Percentiles rank a stretch among this genome's conserved stretches.
Evolutionary conservation across 371 early-diverging fungal genomes (phyloP).

Genomic region (Mucor sp.): DNA sequence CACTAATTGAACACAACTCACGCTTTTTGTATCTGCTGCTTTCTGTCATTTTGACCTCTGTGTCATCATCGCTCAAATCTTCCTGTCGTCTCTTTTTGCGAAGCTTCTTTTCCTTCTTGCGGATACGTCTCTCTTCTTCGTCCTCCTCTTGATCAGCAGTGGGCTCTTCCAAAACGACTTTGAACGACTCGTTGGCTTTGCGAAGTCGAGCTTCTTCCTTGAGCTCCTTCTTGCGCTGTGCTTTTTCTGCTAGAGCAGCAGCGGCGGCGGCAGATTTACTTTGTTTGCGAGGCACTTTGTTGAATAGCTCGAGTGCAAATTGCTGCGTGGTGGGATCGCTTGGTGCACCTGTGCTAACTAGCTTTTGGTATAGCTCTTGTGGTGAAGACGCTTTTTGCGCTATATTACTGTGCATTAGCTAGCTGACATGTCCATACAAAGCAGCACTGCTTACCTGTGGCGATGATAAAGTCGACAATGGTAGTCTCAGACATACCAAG

Average conservation of each 20-base stretch:
- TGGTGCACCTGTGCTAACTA: slow-evolving; percentile 66
- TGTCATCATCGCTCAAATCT: slow-evolving; percentile 58
- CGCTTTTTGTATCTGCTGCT: slow-evolving; percentile 30
- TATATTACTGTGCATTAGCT: slow-evolving; percentile 11
- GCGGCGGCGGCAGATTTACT: slow-evolving; percentile 27
- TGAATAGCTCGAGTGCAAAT: slow-evolving; percentile 70
- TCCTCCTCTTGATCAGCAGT: slow-evolving; percentile 21
- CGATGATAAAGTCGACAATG: slow-evolving; percentile 75
- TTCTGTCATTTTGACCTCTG: slow-evolving; percentile 47
- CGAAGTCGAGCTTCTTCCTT: slow-evolving; percentile 57
- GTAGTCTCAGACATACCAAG: slow-evolving; percentile 73
- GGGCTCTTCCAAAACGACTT: slow-evolving; percentile 60
- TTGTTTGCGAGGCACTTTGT: slow-evolving; percentile 56
- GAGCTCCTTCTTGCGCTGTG: slow-evolving; percentile 53
- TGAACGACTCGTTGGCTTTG: slow-evolving; percentile 62
- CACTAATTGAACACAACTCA: slow-evolving; percentile 10
- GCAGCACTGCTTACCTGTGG: slow-evolving; percentile 46
- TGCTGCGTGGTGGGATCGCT: slow-evolving; percentile 47
- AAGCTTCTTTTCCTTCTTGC: slow-evolving; percentile 52
- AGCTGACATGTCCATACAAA: background rate
- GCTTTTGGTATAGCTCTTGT: slow-evolving; percentile 49
- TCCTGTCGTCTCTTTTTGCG: slow-evolving; percentile 59
- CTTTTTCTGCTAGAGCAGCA: slow-evolving; percentile 38
- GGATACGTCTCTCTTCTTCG: slow-evolving; percentile 26
- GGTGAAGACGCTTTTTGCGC: slow-evolving; percentile 67